A percentile compares a stretch with the other conserved stretches of the same genome.
These are phyloP conservation scores for Colletotrichum magnum DNA, from an alignment of 2,329 filamentous ascomycete genomes.

Conservation along the genomic window DNA sequence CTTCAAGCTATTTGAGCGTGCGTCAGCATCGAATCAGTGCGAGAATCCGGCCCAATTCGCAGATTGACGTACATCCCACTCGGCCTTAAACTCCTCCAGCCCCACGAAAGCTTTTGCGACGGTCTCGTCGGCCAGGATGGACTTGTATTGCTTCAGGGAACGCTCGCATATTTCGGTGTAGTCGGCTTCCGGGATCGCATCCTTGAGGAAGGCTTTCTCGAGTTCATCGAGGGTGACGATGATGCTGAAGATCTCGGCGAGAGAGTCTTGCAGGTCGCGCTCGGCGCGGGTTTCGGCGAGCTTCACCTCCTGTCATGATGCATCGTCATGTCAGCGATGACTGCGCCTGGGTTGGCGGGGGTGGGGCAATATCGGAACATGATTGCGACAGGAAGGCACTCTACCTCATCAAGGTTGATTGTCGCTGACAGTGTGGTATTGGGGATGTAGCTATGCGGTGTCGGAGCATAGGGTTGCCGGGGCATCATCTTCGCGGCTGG, in stretches of 20 bases:
- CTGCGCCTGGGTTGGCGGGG: constrained; percentile 54
- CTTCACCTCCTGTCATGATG: constrained; percentile 82
- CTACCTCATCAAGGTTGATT: constrained; percentile 93
- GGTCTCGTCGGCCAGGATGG: constrained; percentile 88
- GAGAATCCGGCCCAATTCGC: too few relatives aligned
- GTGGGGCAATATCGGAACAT: constrained; percentile 17
- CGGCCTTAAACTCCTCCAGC: constrained; percentile 89
- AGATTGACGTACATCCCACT: constrained; percentile 83
- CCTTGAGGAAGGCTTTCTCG: constrained; percentile 96
- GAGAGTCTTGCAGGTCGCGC: constrained; percentile 93
- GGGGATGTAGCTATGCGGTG: constrained; percentile 91
- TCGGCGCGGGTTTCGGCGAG: constrained; percentile 88
- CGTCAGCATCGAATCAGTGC: not conserved
- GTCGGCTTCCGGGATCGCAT: constrained; percentile 90
- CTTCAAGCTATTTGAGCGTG: constrained; percentile 78
- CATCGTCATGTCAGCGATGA: constrained; percentile 35
- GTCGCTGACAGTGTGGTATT: constrained; percentile 86
- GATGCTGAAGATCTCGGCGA: constrained; percentile 98
- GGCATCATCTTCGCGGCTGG: constrained; percentile 62
- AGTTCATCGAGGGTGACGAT: constrained; percentile 95
- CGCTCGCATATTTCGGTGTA: constrained; percentile 98
- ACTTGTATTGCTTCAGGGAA: constrained; percentile 96
- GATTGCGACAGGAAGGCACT: not conserved
- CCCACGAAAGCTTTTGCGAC: constrained; percentile 92
- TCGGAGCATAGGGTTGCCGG: constrained; percentile 85